Conservation (phyloP, 2,329 filamentous ascomycete genomes). For the Cercospora brassicicola region DNA sequence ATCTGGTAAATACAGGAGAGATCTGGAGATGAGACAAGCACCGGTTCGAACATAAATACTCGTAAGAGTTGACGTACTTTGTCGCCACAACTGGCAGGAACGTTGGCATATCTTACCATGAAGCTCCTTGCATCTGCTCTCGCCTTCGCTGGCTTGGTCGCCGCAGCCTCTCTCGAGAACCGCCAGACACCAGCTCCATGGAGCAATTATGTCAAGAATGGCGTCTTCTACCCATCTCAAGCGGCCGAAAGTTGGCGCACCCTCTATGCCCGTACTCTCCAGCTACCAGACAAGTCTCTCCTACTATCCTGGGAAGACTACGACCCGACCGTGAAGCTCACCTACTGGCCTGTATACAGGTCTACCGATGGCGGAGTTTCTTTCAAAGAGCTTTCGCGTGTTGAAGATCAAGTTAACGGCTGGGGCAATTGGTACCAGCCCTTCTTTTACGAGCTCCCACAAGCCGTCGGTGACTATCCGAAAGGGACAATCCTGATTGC, state of each 20-base stretch:
- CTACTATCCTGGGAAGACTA: slow-evolving; percentile 59
- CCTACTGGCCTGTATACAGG: slow-evolving; percentile 50
- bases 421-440: slow-evolving; percentile 70
- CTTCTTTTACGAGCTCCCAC: slow-evolving; percentile 63
- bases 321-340: slow-evolving; percentile 45
- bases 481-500: slow-evolving; percentile 64
- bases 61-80: background rate
- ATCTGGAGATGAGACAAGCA: background rate
- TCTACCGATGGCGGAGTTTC: slow-evolving; percentile 51
- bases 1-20: background rate
- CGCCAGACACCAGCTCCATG: background rate
- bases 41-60: background rate
- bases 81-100: background rate
- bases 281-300: slow-evolving; percentile 45
- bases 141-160: background rate
- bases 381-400: slow-evolving; percentile 64
- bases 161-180: background rate
- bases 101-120: background rate
- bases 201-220: background rate
- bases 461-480: slow-evolving; percentile 57
- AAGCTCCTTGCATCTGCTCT: background rate
- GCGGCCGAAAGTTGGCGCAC: slow-evolving; percentile 37
- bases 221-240: background rate
- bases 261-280: slow-evolving; percentile 53
- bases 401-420: slow-evolving; percentile 63